Base-by-base conservation (phyloP, 495 filamentous ascomycete species). In the Talaromyces nanjingensis region DNA sequence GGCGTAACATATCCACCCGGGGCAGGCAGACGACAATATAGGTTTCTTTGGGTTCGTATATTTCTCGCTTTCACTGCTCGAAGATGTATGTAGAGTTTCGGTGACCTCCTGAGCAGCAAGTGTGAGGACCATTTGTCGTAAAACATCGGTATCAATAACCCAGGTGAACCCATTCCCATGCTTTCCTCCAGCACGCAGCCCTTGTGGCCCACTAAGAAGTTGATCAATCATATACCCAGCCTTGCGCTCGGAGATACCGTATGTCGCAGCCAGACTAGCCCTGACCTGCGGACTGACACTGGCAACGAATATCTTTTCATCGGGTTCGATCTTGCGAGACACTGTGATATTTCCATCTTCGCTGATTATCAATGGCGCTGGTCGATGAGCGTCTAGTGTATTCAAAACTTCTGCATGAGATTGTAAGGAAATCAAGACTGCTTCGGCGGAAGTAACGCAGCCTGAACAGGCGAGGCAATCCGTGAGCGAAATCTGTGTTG, bases 1-100 rank as follows among this genome's bases (percentile, higher is more conserved):
- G 56, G 93, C 92, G 72, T 98, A 98, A 76, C 94, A 98, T 34
- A 98, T 93, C 91, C 96, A 98, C 31, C 94, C 94, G 0, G 94
- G 94, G 72, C 94, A 98, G 11, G 91, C 91, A 9, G 92, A 93
- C 9, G 93, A 90, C 14, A 98, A 77, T 61, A 97, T 88, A 0
- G 93, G 96, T 47, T 83, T 84, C 56, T 85, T 83, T 1, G 86
- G 83, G 45, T 72, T 70, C 29, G 73, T 66, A 31, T 47, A 45
- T 20, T 68, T 66, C 8, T 60, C 54, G 27, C 64, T 58, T 9
- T 63, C 49, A 34, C 68, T 54, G 12, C 54, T 62, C 47, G 71
- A 71, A 7, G 62, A 63, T 2, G 62, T 62, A 37, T 65, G 66
- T 59, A 76, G 64, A 3, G 74, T 83, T 58, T 81, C 73, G 20